Percentiles rank a stretch among this genome's conserved stretches.
Conservation (phyloP, 1,284 basidiomycete genomes). For the Kalmanozyma brasiliensis region DNA sequence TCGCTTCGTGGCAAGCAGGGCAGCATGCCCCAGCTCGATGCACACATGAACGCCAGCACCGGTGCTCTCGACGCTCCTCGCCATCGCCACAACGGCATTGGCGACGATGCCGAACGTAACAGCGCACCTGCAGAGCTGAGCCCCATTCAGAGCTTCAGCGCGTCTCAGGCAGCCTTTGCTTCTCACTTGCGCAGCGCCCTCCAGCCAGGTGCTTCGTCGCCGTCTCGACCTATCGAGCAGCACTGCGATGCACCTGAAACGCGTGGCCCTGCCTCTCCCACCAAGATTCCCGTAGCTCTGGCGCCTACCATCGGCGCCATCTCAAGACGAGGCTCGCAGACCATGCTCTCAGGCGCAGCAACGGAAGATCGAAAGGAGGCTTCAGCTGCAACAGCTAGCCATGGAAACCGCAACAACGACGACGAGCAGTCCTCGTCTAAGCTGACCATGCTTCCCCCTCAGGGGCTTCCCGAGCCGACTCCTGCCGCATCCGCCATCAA, state of each 20-base stretch:
- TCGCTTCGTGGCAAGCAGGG: constrained; percentile 40
- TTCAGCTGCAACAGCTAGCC: constrained; percentile 1
- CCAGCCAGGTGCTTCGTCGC: constrained; percentile 7
- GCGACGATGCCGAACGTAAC: constrained; percentile 23
- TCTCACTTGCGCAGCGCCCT: constrained; percentile 33
- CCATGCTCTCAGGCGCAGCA: constrained; percentile 23
- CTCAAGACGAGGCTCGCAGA: constrained; percentile 37
- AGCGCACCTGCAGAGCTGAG: constrained; percentile 47
- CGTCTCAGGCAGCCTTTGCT: constrained; percentile 31
- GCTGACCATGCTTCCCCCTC: constrained; percentile 46
- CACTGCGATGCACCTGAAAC: constrained; percentile 45
- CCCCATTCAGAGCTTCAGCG: constrained; percentile 34
- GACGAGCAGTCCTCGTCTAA: constrained; percentile 5
- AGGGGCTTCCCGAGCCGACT: constrained; percentile 23
- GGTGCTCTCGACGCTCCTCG: constrained; percentile 40
- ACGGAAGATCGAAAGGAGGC: constrained; percentile 1
- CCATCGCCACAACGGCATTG: constrained; percentile 1
- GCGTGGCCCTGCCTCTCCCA: constrained; percentile 37
- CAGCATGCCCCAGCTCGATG: constrained; percentile 39
- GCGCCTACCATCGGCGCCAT: constrained; percentile 43
- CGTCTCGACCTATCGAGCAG: background rate
- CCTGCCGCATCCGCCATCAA: constrained; percentile 41
- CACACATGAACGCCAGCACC: constrained; percentile 35
- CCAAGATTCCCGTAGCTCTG: constrained; percentile 41
- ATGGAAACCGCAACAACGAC: background rate